Evolutionary conservation across 2,329 filamentous ascomycete genomes (phyloP).

Genomic region (Cyclaneusma minus): DNA sequence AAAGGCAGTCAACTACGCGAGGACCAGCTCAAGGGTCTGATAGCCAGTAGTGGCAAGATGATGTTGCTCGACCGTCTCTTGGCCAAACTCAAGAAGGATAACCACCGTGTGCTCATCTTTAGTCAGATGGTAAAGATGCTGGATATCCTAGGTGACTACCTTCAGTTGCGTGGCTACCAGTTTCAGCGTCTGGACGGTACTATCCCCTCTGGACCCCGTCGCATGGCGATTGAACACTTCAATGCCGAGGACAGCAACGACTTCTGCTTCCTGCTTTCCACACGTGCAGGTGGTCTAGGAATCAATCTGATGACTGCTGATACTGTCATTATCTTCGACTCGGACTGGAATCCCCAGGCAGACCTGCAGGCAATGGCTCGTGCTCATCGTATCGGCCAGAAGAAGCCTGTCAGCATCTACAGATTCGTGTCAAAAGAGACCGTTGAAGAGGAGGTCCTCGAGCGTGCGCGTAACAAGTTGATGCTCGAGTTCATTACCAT

Average conservation of each 20-base stretch:
- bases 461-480: slow-evolving; percentile 91
- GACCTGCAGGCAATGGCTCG: slow-evolving; percentile 97
- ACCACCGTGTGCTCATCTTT: slow-evolving; percentile 92
- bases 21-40: slow-evolving; percentile 80
- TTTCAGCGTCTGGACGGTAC: slow-evolving; percentile 94
- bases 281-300: slow-evolving; percentile 87
- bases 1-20: slow-evolving; percentile 69
- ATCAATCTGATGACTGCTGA: slow-evolving; percentile 99
- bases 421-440: slow-evolving; percentile 95
- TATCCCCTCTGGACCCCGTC: slow-evolving; percentile 72
- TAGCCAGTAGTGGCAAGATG: slow-evolving; percentile 98
- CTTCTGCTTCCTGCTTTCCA: slow-evolving; percentile 92
- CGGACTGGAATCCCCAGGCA: slow-evolving; percentile 97
- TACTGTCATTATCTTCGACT: slow-evolving; percentile 95
- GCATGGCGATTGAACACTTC: slow-evolving; percentile 94
- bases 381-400: slow-evolving; percentile 94
- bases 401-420: slow-evolving; percentile 90
- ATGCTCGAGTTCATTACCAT: slow-evolving; percentile 96
- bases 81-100: slow-evolving; percentile 81
- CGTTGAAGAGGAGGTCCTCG: slow-evolving; percentile 92
- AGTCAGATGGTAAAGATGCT: slow-evolving; percentile 99
- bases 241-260: slow-evolving; percentile 93
- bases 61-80: slow-evolving; percentile 95
- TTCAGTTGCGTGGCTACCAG: slow-evolving; percentile 82
- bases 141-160: slow-evolving; percentile 87